Evolutionary conservation across 371 early-diverging fungal genomes (phyloP).

Genomic region (Rhizopus stolonifer): DNA sequence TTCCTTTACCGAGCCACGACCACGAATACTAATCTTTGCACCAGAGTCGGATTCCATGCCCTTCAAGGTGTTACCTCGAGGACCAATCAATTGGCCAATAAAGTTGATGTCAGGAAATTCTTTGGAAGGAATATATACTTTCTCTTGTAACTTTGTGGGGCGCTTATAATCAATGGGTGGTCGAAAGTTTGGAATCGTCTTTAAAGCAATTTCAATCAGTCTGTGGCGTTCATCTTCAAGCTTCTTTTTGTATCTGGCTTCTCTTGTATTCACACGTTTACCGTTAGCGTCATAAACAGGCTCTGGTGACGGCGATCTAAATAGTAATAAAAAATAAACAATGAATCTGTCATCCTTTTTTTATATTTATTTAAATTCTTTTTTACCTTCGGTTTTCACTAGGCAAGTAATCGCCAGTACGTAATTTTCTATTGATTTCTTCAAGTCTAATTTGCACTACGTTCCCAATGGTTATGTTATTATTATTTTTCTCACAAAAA

Average conservation of each 20-base stretch:
- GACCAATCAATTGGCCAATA: conserved; percentile 95
- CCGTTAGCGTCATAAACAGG: conserved; percentile 91
- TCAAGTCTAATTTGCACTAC: conserved; percentile 84
- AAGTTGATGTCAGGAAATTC: conserved; percentile 97
- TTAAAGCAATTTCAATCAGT: conserved; percentile 80
- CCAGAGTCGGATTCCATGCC: conserved; percentile 93
- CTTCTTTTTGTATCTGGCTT: conserved; percentile 86
- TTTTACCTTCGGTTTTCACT: conserved; percentile 65
- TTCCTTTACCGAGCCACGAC: conserved; percentile 95
- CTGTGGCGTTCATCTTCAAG: conserved; percentile 93
- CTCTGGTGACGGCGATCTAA: conserved; percentile 91
- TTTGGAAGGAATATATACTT: conserved; percentile 93
- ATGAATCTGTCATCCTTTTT: conserved; percentile 1
- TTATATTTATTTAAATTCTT: conserved; percentile 53
- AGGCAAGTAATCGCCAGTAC: conserved; percentile 82
- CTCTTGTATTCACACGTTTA: conserved; percentile 94
- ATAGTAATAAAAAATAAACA: neutral
- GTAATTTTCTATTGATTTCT: conserved; percentile 82
- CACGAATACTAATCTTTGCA: conserved; percentile 95
- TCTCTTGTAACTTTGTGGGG: conserved; percentile 81
- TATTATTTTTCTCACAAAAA: neutral
- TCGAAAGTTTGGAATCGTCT: conserved; percentile 75
- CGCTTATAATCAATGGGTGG: conserved; percentile 92
- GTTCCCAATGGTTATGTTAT: neutral
- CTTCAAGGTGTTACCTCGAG: conserved; percentile 94